A percentile compares a stretch with the other conserved stretches of the same genome.
phyloP scores from a whole-genome alignment of 106 monocot genomes.

The Vanilla planifolia region DNA sequence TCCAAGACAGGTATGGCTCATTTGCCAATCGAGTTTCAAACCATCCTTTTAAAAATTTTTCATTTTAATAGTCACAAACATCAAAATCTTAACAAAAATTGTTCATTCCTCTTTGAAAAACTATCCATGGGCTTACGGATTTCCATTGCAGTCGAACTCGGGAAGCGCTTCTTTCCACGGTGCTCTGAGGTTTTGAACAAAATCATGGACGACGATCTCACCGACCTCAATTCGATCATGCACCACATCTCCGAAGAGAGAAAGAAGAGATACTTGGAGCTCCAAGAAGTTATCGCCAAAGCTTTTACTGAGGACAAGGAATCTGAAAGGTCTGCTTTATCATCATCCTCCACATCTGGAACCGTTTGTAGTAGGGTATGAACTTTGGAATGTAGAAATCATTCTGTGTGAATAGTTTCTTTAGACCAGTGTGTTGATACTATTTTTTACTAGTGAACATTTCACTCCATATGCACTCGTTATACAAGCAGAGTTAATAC shows the following conservation, averaged over 20 bases:
- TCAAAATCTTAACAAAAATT: no score
- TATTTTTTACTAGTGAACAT: no score
- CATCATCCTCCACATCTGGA: constrained; percentile 30
- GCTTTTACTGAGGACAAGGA: constrained; percentile 72
- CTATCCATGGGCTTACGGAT: background rate
- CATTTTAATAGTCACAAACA: no score
- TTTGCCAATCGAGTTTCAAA: background rate
- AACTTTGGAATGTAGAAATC: no score
- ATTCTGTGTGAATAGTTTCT: no score
- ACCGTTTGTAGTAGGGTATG: background rate
- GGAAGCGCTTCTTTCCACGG: constrained; percentile 64
- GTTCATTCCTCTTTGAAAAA: no score
- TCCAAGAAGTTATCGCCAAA: constrained; percentile 36
- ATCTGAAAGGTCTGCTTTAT: constrained; percentile 22
- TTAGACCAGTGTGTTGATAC: no score
- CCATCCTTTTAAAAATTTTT: no score
- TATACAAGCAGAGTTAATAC: no score
- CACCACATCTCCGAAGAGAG: constrained; percentile 35
- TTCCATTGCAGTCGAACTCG: constrained; percentile 56
- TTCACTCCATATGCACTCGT: no score
- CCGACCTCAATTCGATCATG: constrained; percentile 21
- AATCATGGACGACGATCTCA: constrained; percentile 64
- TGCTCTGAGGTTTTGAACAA: constrained; percentile 64
- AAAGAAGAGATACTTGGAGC: constrained; percentile 46
- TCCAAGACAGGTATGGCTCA: constrained; percentile 53